Conservation (phyloP, 179 eudicot species). For the Spergularia azorica region DNA sequence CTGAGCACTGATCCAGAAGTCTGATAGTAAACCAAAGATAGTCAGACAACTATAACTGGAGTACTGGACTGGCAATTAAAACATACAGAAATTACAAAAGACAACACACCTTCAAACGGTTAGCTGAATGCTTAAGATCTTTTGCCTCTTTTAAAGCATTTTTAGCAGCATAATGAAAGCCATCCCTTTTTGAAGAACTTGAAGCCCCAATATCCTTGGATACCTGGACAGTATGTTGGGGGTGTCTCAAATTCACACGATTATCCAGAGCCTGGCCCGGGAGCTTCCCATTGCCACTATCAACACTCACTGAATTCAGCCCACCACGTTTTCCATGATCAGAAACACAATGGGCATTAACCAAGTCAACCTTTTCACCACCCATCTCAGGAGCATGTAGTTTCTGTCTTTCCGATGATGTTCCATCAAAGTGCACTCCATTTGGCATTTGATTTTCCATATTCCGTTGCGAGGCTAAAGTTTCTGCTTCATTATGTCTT, state of each 20-base stretch:
- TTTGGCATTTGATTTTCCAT: slow-evolving; percentile 26
- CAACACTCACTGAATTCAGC: slow-evolving; percentile 21
- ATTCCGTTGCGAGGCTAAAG: slow-evolving; percentile 22
- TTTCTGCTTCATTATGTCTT: slow-evolving; percentile 16
- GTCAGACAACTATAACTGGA: slow-evolving; percentile 13
- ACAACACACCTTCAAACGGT: slow-evolving; percentile 40
- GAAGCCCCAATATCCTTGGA: slow-evolving; percentile 32
- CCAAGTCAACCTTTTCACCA: slow-evolving; percentile 25
- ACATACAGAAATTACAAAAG: slow-evolving; percentile 11
- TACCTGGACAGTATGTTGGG: slow-evolving; percentile 6
- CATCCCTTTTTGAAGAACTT: slow-evolving; percentile 33
- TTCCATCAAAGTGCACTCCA: slow-evolving; percentile 25
- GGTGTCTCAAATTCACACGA: slow-evolving; percentile 23
- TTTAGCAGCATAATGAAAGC: slow-evolving; percentile 37
- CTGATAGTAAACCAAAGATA: slow-evolving; percentile 25
- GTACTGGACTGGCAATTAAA: background rate
- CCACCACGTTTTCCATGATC: slow-evolving; percentile 32
- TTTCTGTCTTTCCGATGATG: slow-evolving; percentile 24
- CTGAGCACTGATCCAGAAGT: slow-evolving; percentile 41
- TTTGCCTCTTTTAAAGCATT: slow-evolving; percentile 50
- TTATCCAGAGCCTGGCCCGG: slow-evolving; percentile 16
- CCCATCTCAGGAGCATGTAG: slow-evolving; percentile 21
- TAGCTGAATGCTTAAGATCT: slow-evolving; percentile 49
- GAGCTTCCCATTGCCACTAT: slow-evolving; percentile 24
- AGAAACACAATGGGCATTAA: slow-evolving; percentile 18